These are phyloP conservation scores for Hortiboletus rubellus DNA, from an alignment of 1,284 basidiomycete genomes.

Conservation along the genomic window DNA sequence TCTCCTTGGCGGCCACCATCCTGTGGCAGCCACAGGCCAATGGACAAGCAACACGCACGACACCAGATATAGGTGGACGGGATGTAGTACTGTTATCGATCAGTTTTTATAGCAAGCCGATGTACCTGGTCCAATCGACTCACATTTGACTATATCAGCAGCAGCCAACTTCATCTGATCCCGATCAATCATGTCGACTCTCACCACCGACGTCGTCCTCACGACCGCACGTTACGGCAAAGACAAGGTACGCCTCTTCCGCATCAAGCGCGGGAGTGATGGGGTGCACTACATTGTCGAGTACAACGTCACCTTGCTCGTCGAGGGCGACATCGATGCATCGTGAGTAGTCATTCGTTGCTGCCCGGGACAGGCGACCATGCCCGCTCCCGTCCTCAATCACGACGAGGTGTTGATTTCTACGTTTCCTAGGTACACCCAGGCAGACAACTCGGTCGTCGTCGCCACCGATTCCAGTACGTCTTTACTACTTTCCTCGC, in stretches of 20 bases:
- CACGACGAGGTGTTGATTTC: background rate
- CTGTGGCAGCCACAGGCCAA: no score
- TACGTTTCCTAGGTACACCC: constrained; percentile 59
- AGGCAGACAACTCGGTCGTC: constrained; percentile 82
- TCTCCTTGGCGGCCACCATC: no score
- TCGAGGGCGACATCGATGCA: constrained; percentile 78
- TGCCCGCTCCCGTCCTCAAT: background rate
- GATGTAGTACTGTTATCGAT: no score
- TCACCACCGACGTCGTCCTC: constrained; percentile 31
- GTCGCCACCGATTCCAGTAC: constrained; percentile 87
- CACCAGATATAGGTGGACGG: no score
- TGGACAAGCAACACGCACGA: no score
- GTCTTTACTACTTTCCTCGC: constrained; percentile 28
- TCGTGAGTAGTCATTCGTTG: constrained; percentile 43
- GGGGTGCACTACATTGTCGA: constrained; percentile 73
- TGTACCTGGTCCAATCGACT: no score
- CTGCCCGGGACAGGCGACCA: no score
- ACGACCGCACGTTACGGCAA: constrained; percentile 77
- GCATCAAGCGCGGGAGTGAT: constrained; percentile 72
- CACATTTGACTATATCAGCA: no score
- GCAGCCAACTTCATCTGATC: background rate
- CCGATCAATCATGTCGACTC: constrained; percentile 15
- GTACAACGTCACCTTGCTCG: constrained; percentile 73
- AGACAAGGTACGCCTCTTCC: constrained; percentile 81
- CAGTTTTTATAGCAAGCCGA: no score